Conservation (phyloP, 2,329 filamentous ascomycete species). For the Sclerotinia sclerotiorum region DNA sequence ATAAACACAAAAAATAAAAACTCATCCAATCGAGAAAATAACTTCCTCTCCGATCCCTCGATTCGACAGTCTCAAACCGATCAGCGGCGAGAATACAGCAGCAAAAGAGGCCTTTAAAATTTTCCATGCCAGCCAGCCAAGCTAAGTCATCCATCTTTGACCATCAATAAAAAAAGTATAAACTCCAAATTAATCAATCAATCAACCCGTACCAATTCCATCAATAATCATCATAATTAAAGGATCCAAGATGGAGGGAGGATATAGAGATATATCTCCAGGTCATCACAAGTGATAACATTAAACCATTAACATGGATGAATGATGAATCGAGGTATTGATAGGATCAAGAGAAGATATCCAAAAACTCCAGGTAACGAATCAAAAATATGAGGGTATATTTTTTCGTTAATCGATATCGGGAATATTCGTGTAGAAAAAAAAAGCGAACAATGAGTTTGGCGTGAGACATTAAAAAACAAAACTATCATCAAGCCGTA, state of each 20-base stretch:
- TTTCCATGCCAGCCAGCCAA: background rate
- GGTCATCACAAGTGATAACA: background rate
- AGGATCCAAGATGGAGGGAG: background rate
- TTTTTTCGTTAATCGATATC: constrained; percentile 17
- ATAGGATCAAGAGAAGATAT: constrained; percentile 3
- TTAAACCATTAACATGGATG: background rate
- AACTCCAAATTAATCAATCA: constrained; percentile 3
- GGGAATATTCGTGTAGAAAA: constrained; percentile 19
- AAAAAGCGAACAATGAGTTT: background rate
- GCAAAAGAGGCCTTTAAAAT: background rate
- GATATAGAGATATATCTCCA: background rate
- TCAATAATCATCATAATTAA: background rate
- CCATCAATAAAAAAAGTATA: constrained; percentile 1
- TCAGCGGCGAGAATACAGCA: constrained; percentile 23
- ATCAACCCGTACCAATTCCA: background rate
- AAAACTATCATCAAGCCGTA: constrained; percentile 20
- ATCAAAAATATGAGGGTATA: constrained; percentile 22
- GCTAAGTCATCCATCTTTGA: background rate
- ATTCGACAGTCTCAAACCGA: constrained; percentile 21
- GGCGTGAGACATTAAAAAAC: constrained; percentile 1
- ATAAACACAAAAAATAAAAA: constrained; percentile 12
- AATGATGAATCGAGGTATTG: background rate
- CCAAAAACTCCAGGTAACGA: constrained; percentile 23
- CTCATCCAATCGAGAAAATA: background rate
- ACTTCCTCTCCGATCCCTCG: constrained; percentile 2